These are phyloP conservation scores for Talaromyces sp. DNA, from an alignment of 2,329 filamentous ascomycete genomes.

Conservation along the genomic window DNA sequence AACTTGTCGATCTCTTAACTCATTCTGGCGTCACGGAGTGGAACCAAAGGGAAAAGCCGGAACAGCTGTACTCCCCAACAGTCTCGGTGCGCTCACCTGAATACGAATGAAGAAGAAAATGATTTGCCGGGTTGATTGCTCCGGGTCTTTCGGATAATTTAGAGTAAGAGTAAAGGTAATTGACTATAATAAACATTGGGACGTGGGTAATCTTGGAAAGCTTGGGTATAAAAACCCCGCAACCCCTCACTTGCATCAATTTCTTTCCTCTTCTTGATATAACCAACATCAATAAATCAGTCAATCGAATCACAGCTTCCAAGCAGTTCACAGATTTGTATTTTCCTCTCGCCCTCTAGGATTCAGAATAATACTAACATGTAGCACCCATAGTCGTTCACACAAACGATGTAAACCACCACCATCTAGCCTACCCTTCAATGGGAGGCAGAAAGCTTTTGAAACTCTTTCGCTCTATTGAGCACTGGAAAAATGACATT, in stretches of 20 bases:
- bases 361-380: conserved; percentile 7
- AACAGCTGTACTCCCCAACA: not conserved
- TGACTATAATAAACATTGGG: not conserved
- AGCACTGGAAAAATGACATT: conserved; percentile 19
- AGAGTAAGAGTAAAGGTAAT: not conserved
- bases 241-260: conserved; percentile 16
- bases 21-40: conserved; percentile 7
- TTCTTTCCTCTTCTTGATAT: conserved; percentile 16
- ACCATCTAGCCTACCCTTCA: conserved; percentile 22
- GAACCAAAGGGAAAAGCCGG: conserved; percentile 5
- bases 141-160: conserved; percentile 5
- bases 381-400: conserved; percentile 4
- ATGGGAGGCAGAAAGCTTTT: conserved; percentile 37
- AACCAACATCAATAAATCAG: not conserved
- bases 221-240: conserved; percentile 18
- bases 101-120: not conserved
- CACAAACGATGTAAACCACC: conserved; percentile 26
- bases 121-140: not conserved
- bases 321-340: conserved; percentile 11
- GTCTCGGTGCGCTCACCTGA: not conserved
- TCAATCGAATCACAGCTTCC: not conserved
- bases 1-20: not conserved
- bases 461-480: conserved; percentile 36
- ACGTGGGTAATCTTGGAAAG: not conserved
- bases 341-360: conserved; percentile 11